Base-by-base conservation (phyloP, 208 protist species). In the Histomonas meleagridis region DNA sequence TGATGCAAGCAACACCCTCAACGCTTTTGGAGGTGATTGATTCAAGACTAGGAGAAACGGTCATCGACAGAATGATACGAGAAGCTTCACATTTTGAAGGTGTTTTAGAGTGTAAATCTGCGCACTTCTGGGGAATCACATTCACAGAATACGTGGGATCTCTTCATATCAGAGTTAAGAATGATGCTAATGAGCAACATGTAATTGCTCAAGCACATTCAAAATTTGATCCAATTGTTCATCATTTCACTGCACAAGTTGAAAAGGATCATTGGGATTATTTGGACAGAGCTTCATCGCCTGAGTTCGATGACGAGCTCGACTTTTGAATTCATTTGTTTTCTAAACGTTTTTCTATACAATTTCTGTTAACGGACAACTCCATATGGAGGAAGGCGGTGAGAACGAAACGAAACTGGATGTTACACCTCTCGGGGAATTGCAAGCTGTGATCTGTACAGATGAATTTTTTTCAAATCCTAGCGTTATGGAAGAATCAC, bases 201-300 rank as follows among this genome's bases (percentile, higher is more conserved):
- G 55, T 86, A 18, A 86, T 86, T 86, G 14, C 23, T 14, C 76
- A 86, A 86, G 46, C 76, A 55, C 76, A 86, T 86, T 40, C 76
- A 12, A 86, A 86, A 86, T 86, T 86, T 35, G 76, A 86, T 57
- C 76, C 40, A 38, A 55, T 86, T 38, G 46, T 86, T 55, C 16
- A 7, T 21, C 76, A 86, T 43, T 86, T 86, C 26, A 86, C 76
- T 18, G 76, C 46, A 12, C 76, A 86, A 55, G 76, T 86, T 38
- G 76, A 86, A 55, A 86, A 86, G 32, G 76, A 86, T 57, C 76
- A 86, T 35, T 86, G 76, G 76, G 76, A 86, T 86, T n/a, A n/a
- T n/a, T n/a, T n/a, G n/a, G n/a, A n/a, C n/a, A n/a, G n/a, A n/a
- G n/a, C n/a, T n/a, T n/a, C n/a, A n/a, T n/a, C n/a, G n/a, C n/a